Conservation (phyloP, 371 early-diverging fungal genomes). For the Haplosporangium sp. region DNA sequence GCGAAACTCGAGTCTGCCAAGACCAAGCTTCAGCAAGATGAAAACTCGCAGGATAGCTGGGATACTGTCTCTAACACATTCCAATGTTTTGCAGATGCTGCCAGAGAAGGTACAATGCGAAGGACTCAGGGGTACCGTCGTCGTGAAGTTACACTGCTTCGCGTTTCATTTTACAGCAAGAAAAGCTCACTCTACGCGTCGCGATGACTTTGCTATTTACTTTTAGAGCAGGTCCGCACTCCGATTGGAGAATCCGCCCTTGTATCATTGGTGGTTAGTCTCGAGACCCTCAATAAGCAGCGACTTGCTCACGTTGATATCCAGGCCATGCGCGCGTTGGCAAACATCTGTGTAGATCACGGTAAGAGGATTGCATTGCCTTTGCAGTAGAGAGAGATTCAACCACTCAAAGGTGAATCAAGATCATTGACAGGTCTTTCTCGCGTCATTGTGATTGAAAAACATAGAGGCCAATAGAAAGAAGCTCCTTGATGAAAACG, state of each 20-base stretch:
- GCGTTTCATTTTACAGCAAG: background rate
- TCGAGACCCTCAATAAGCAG: constrained; percentile 52
- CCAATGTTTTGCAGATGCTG: constrained; percentile 51
- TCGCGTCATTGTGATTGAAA: background rate
- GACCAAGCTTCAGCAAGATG: constrained; percentile 4
- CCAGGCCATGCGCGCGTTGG: constrained; percentile 77
- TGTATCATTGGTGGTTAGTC: constrained; percentile 52
- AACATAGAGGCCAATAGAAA: constrained; percentile 74
- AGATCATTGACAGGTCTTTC: no score
- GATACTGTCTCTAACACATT: constrained; percentile 35
- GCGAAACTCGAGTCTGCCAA: constrained; percentile 27
- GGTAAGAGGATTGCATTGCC: constrained; percentile 59
- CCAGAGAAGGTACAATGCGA: constrained; percentile 38
- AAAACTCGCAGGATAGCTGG: constrained; percentile 25
- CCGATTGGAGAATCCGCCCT: constrained; percentile 61
- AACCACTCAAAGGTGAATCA: no score
- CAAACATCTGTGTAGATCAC: constrained; percentile 83
- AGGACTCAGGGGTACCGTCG: no score
- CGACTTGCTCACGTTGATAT: constrained; percentile 57
- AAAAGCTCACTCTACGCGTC: no score
- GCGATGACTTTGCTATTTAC: no score
- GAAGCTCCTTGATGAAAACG: constrained; percentile 63
- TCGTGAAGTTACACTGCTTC: background rate
- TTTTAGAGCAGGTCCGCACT: constrained; percentile 58
- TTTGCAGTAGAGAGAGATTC: background rate